Percentiles rank a stretch among this genome's conserved stretches.
Evolutionary conservation across 768 basidiomycete species (phyloP).

Genomic region (Lanmaoa pseudosensibilis): DNA sequence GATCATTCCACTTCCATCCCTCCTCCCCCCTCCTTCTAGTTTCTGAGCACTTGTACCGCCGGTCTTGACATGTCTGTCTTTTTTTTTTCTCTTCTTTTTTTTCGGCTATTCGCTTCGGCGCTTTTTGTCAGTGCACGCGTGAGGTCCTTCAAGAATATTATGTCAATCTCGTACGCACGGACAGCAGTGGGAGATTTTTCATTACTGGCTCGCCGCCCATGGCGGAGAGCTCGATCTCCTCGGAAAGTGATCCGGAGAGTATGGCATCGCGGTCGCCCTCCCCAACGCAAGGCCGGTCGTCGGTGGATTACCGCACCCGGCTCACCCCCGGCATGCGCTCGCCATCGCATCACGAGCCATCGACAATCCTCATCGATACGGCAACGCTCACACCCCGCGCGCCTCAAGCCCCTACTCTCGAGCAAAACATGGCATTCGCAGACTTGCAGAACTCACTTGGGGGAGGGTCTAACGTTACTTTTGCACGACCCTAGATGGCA

Average conservation of each 20-base stretch:
- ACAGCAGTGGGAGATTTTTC: constrained; percentile 60
- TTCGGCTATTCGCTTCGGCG: constrained; percentile 2
- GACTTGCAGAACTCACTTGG: constrained; percentile 53
- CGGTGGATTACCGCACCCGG: constrained; percentile 27
- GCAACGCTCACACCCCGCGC: constrained; percentile 41
- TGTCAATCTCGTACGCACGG: constrained; percentile 86
- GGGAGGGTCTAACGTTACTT: constrained; percentile 28
- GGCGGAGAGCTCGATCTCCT: constrained; percentile 44
- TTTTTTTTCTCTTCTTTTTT: constrained; percentile 2
- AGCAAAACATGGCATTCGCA: constrained; percentile 85
- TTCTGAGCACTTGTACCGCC: constrained; percentile 11
- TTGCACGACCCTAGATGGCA: constrained; percentile 9
- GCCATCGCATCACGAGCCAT: constrained; percentile 33
- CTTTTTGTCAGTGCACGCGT: constrained; percentile 68
- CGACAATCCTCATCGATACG: constrained; percentile 40
- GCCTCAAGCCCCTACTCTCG: constrained; percentile 64
- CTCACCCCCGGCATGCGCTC: constrained; percentile 25
- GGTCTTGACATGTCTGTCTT: constrained; percentile 23
- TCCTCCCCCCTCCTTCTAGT: neutral
- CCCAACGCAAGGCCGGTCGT: constrained; percentile 31
- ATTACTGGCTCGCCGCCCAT: constrained; percentile 45
- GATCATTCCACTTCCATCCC: constrained; percentile 1
- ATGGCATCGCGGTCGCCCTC: constrained; percentile 53
- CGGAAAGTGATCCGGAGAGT: constrained; percentile 58
- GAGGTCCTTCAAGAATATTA: constrained; percentile 93